Base-by-base conservation (phyloP, 306 rosid species). In the Prunus kanzakura region DNA sequence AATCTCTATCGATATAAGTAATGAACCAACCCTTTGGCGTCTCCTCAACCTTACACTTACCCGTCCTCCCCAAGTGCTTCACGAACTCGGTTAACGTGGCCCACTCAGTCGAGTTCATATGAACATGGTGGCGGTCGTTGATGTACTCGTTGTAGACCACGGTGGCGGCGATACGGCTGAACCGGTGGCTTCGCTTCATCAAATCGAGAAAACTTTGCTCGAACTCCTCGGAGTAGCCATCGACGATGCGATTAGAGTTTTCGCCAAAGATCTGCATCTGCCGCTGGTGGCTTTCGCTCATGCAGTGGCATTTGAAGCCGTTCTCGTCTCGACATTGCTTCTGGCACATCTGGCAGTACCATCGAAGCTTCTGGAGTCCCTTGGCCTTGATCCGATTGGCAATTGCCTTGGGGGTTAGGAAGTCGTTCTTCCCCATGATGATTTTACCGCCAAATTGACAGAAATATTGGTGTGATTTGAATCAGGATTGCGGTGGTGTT, bases 271-370 rank as follows among this genome's bases (percentile, higher is more conserved):
- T 73, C 78, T 86, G 88, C 98, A 93, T 93, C 82, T 93, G 97
- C 29, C 98, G 97, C 86, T 93, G 97, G 83, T 93, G 98, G 57
- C 93, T 78, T 79, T 93, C 97, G 81, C 97, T 88, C 97, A 93
- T 89, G 57, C 96, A 93, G 77, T 93, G 98, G 73, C 97, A 93
- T 81, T 93, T 93, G 73, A 91, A 93, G 46, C 98, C 98, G 81
- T 93, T 93, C 78, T 91, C 97, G 56, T 93, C 98, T 18, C 96
- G 90, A 75, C 98, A 93, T 76, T 91, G 97, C 89, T 93, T 93
- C 82, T 93, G 97, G 73, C 98, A 93, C 98, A 93, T 94, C 87
- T 94, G 98, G 85, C 98, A 94, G 79, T 94, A 94, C 96, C 96
- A 94, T 13, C 97, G 84, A 25, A 94, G 96, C 87, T 94, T 94